These are phyloP conservation scores for Boletus patriciae DNA, from an alignment of 768 basidiomycete genomes.

Conservation along the genomic window DNA sequence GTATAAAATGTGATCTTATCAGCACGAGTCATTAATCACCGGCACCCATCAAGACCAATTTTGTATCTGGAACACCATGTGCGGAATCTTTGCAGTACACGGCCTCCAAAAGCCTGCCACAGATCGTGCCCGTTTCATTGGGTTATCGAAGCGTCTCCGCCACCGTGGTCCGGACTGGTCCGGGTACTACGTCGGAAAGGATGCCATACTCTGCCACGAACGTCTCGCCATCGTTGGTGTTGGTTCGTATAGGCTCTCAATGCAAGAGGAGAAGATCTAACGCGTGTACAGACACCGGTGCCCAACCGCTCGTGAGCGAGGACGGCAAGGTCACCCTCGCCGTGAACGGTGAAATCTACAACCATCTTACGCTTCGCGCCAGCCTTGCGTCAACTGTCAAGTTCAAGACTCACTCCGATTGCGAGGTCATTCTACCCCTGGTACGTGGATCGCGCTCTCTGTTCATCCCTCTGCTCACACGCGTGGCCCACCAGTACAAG, in stretches of 20 bases:
- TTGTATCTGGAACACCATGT: conserved; percentile 56
- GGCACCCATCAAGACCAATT: not conserved
- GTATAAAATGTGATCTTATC: not conserved
- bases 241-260: conserved; percentile 51
- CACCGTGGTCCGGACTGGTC: conserved; percentile 99
- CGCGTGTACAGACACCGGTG: conserved; percentile 75
- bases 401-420: conserved; percentile 98
- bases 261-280: not conserved
- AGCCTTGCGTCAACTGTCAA: conserved; percentile 60
- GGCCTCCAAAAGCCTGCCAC: conserved; percentile 68
- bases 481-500: conserved; percentile 58
- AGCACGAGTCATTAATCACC: not conserved
- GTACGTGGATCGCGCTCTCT: conserved; percentile 43
- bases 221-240: conserved; percentile 97
- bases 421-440: conserved; percentile 93
- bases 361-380: conserved; percentile 81
- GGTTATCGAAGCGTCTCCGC: conserved; percentile 84
- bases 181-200: conserved; percentile 85
- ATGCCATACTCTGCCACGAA: conserved; percentile 87
- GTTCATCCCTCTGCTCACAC: not conserved
- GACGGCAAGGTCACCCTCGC: conserved; percentile 82
- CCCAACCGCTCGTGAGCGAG: conserved; percentile 87
- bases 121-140: conserved; percentile 74
- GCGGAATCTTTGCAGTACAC: conserved; percentile 88
- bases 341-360: conserved; percentile 99